These are phyloP conservation scores for Boletus edulis DNA, from an alignment of 768 basidiomycete species.

Conservation along the genomic window DNA sequence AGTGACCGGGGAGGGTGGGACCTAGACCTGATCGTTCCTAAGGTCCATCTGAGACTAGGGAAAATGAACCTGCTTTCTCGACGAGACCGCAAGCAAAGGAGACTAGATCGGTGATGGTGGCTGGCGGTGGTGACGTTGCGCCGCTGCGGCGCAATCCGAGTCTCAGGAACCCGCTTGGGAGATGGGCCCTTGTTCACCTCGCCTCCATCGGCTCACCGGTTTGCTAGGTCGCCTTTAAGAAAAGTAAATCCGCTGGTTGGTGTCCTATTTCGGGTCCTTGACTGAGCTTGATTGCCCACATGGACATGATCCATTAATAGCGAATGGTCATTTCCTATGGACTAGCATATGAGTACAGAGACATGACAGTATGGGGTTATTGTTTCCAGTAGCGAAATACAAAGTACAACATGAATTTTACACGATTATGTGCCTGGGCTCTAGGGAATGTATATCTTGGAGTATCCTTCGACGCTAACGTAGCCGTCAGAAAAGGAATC, in stretches of 20 bases:
- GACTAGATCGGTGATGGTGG: too few relatives aligned
- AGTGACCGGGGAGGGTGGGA: too few relatives aligned
- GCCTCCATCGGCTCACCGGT: constrained; percentile 4
- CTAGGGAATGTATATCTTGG: constrained; percentile 35
- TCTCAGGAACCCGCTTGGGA: neutral
- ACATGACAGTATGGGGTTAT: constrained; percentile 12
- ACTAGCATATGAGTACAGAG: constrained; percentile 4
- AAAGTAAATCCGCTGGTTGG: neutral
- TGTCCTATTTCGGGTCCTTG: too few relatives aligned
- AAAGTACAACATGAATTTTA: neutral
- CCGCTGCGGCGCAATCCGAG: neutral
- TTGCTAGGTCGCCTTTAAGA: neutral
- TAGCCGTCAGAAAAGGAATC: neutral
- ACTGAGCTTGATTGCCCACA: too few relatives aligned
- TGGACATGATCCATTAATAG: neutral
- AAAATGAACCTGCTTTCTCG: too few relatives aligned
- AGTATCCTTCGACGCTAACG: constrained; percentile 34
- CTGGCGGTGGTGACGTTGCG: too few relatives aligned
- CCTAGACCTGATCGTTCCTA: too few relatives aligned
- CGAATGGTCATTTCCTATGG: neutral
- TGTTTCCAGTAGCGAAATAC: constrained; percentile 6
- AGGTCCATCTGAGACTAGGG: too few relatives aligned
- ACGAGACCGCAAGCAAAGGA: too few relatives aligned
- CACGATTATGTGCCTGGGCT: neutral
- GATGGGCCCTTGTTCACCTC: neutral